Percentiles rank a stretch among this genome's conserved stretches.
phyloP scores from a whole-genome alignment of 2,329 filamentous ascomycete genomes.

The Colletotrichum sojae region DNA sequence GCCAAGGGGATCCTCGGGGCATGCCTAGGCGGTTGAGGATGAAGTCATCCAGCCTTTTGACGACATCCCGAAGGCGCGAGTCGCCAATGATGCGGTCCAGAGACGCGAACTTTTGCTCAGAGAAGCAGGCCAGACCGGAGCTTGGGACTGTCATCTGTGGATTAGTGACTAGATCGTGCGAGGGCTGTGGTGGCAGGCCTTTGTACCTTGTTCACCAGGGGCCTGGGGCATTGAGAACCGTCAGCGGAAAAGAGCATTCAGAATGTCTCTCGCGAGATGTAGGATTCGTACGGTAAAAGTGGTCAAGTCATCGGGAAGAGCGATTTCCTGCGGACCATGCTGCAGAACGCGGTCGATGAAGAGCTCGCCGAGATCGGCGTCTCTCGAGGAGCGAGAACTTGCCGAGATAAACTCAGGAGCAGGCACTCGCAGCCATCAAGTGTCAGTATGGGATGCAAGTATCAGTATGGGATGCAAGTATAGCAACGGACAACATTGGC shows the following conservation, averaged over 20 bases:
- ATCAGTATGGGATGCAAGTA: not conserved
- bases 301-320: not conserved
- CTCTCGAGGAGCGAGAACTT: not conserved
- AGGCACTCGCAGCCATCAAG: not conserved
- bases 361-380: not conserved
- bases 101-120: constrained; percentile 49
- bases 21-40: constrained; percentile 20
- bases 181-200: too few species aligned
- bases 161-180: not conserved
- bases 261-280: too few species aligned
- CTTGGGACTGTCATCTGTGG: constrained; percentile 32
- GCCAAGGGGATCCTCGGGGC: not conserved
- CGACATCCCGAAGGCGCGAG: constrained; percentile 33
- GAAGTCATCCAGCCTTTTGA: constrained; percentile 40
- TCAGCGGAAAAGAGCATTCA: too few species aligned
- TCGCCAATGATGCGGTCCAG: constrained; percentile 43
- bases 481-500: not conserved
- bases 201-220: constrained; percentile 7
- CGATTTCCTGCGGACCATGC: not conserved
- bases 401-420: not conserved
- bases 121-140: constrained; percentile 52
- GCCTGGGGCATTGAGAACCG: not conserved
- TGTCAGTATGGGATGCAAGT: not conserved
- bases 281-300: constrained; percentile 8
- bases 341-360: constrained; percentile 21